Evolutionary conservation across 768 basidiomycete genomes (phyloP).

Genomic region (Mycena haematopus): DNA sequence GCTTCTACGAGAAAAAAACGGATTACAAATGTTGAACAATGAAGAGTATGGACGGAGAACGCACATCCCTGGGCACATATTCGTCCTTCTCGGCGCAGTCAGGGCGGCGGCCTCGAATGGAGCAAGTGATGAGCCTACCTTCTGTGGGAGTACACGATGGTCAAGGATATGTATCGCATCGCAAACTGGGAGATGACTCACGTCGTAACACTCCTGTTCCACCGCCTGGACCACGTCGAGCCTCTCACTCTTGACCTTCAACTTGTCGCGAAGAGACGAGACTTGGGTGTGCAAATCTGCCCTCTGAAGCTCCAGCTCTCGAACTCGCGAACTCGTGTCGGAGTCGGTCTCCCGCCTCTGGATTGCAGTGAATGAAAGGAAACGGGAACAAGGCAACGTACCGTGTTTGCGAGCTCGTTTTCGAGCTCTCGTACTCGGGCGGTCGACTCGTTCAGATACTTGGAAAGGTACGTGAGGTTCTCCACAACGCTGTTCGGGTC

Average conservation of each 20-base stretch:
- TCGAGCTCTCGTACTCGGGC: background rate
- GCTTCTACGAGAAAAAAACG: conserved; percentile 19
- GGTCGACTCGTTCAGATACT: conserved; percentile 6
- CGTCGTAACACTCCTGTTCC: background rate
- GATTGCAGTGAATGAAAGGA: background rate
- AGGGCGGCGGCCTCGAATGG: background rate
- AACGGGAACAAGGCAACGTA: background rate
- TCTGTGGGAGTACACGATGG: background rate
- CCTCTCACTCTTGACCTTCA: background rate
- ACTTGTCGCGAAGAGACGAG: background rate
- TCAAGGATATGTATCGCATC: background rate
- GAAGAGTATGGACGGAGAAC: background rate
- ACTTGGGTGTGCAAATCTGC: background rate
- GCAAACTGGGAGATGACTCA: background rate
- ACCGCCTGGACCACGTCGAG: background rate
- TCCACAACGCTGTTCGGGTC: background rate
- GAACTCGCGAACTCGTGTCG: background rate
- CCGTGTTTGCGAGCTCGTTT: conserved; percentile 3
- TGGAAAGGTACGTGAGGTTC: background rate
- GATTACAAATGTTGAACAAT: too few relatives aligned
- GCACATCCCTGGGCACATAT: background rate
- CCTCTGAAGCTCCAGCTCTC: background rate
- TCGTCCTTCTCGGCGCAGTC: background rate
- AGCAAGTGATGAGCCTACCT: background rate
- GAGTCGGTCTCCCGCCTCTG: background rate